Evolutionary conservation across 257 asterid species (phyloP).

Genomic region (Scutellaria galericulata): DNA sequence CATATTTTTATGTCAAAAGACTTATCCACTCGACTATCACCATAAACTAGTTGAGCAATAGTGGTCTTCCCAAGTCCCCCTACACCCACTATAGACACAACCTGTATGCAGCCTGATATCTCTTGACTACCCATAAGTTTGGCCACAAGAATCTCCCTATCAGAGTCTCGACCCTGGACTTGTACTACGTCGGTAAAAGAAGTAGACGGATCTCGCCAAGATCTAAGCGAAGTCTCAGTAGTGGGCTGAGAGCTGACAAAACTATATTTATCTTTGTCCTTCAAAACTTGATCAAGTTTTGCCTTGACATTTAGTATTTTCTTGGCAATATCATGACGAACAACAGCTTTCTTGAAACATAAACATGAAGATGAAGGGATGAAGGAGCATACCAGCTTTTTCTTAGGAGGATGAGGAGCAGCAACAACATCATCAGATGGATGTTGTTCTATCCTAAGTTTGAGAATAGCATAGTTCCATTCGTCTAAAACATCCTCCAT

Average conservation of each 20-base stretch:
- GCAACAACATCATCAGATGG: background rate
- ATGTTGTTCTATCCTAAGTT: background rate
- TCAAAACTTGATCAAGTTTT: background rate
- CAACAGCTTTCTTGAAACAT: background rate
- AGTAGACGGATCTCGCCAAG: background rate
- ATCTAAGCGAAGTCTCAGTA: background rate
- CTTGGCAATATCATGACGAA: background rate
- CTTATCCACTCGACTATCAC: background rate
- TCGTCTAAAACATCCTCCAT: slow-evolving; percentile 16
- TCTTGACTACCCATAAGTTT: background rate
- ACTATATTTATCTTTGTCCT: background rate
- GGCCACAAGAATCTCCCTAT: background rate
- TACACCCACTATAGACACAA: slow-evolving; percentile 7
- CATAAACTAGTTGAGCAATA: slow-evolving; percentile 18
- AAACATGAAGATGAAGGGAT: background rate
- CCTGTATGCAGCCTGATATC: background rate
- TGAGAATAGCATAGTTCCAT: slow-evolving; percentile 7
- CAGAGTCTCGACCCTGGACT: background rate
- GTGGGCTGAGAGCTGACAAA: background rate
- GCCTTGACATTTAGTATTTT: background rate
- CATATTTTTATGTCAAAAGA: background rate
- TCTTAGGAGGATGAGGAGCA: background rate
- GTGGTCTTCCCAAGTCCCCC: slow-evolving; percentile 20
- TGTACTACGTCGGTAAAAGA: background rate
- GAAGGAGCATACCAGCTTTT: background rate